A percentile compares a stretch with the other conserved stretches of the same genome.
These are phyloP conservation scores for Emericellopsis cladophorae DNA, from an alignment of 2,329 filamentous ascomycete species.

Conservation along the genomic window DNA sequence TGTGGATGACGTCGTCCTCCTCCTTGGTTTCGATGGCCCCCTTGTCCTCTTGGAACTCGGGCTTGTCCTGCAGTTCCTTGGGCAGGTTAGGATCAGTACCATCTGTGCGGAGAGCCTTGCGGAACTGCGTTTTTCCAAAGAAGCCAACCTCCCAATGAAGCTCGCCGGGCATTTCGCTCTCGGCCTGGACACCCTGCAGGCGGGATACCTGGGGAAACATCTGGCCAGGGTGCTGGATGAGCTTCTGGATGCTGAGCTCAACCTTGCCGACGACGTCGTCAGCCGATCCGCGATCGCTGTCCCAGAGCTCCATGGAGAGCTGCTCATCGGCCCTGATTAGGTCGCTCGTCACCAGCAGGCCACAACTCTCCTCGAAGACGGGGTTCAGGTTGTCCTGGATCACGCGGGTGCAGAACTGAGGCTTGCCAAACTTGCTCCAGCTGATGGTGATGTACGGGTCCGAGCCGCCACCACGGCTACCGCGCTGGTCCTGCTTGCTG, in stretches of 20 bases:
- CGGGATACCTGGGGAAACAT: slow-evolving; percentile 87
- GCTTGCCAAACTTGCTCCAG: slow-evolving; percentile 94
- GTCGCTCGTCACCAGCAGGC: slow-evolving; percentile 75
- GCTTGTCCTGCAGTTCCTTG: slow-evolving; percentile 57
- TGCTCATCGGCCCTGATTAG: slow-evolving; percentile 90
- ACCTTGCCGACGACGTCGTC: slow-evolving; percentile 95
- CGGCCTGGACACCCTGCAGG: slow-evolving; percentile 70
- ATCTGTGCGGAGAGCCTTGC: slow-evolving; percentile 72
- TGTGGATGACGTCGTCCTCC: slow-evolving; percentile 78
- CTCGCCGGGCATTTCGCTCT: slow-evolving; percentile 81
- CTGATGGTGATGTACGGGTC: slow-evolving; percentile 92
- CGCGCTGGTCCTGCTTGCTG: slow-evolving; percentile 80
- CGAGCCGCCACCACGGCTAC: slow-evolving; percentile 74
- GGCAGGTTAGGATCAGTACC: slow-evolving; percentile 73
- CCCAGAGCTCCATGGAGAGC: slow-evolving; percentile 89
- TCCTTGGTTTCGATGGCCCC: slow-evolving; percentile 56
- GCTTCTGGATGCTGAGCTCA: slow-evolving; percentile 83
- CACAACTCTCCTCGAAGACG: slow-evolving; percentile 79
- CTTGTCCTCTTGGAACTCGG: slow-evolving; percentile 70
- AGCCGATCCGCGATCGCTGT: slow-evolving; percentile 81
- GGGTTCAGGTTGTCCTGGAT: slow-evolving; percentile 93
- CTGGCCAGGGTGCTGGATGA: slow-evolving; percentile 82
- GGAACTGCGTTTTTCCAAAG: slow-evolving; percentile 83
- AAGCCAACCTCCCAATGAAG: slow-evolving; percentile 94
- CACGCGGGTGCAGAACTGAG: slow-evolving; percentile 93